Percentiles rank a stretch among this genome's conserved stretches.
Conservation (phyloP, 164 flowering plant genomes). For the Vitis labrusca region DNA sequence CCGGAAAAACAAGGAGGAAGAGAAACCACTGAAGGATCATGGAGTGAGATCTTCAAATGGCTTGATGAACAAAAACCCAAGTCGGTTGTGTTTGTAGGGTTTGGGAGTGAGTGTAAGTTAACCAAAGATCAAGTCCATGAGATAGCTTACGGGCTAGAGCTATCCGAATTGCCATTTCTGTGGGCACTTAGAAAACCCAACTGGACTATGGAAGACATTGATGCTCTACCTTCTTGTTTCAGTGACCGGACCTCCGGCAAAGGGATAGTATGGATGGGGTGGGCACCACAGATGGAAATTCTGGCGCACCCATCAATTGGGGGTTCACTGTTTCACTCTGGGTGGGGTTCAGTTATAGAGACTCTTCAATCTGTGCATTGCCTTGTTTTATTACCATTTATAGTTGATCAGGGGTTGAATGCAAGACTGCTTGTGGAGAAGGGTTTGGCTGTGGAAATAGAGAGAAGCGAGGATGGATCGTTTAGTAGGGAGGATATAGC, state of each 20-base stretch:
- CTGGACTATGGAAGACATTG: slow-evolving; percentile 7
- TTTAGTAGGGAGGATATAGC: slow-evolving; percentile 30
- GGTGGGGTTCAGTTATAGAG: slow-evolving; percentile 36
- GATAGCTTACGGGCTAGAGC: slow-evolving; percentile 32
- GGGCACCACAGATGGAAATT: slow-evolving; percentile 44
- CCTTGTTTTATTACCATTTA: slow-evolving; percentile 20
- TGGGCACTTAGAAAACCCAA: slow-evolving; percentile 30
- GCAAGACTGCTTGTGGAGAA: slow-evolving; percentile 39
- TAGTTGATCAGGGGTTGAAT: slow-evolving; percentile 33
- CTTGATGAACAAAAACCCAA: slow-evolving; percentile 29
- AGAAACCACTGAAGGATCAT: not conserved
- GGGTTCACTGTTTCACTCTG: slow-evolving; percentile 33
- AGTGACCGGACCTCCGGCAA: slow-evolving; percentile 11
- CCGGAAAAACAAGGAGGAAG: slow-evolving; percentile 11
- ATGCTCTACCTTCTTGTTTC: slow-evolving; percentile 31
- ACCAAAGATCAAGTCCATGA: slow-evolving; percentile 14
- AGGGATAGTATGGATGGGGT: slow-evolving; percentile 36
- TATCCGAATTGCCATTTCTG: slow-evolving; percentile 22
- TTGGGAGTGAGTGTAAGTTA: slow-evolving; percentile 15
- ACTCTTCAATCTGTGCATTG: slow-evolving; percentile 34
- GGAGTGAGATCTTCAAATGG: slow-evolving; percentile 32
- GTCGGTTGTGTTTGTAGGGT: slow-evolving; percentile 28
- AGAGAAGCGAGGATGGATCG: slow-evolving; percentile 40
- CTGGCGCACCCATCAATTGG: slow-evolving; percentile 42
- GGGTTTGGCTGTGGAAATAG: slow-evolving; percentile 37